Evolutionary conservation across 257 asterid species (phyloP).

Genomic region (Penstemon barbatus): DNA sequence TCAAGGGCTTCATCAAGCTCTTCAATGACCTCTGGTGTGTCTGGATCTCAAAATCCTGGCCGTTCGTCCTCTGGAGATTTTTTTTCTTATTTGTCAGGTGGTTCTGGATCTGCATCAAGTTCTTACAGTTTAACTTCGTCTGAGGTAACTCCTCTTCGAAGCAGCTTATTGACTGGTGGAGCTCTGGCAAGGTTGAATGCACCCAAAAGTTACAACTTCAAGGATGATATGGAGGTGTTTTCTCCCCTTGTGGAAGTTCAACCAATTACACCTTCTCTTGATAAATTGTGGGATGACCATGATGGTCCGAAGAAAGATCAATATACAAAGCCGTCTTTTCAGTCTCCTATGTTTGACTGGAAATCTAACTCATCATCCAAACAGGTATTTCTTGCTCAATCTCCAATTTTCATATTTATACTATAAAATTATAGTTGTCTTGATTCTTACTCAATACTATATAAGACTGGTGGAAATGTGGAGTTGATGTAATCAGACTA

Average conservation of each 20-base stretch:
- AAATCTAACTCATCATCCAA: slow-evolving; percentile 60
- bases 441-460: neutral
- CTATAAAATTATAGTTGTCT: neutral
- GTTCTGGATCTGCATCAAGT: slow-evolving; percentile 44
- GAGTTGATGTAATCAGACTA: slow-evolving; percentile 1
- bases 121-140: slow-evolving; percentile 44
- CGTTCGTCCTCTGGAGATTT: slow-evolving; percentile 57
- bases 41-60: slow-evolving; percentile 67
- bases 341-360: slow-evolving; percentile 66
- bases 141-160: slow-evolving; percentile 74
- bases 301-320: slow-evolving; percentile 62
- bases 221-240: slow-evolving; percentile 98
- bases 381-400: slow-evolving; percentile 51
- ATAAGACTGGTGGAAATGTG: slow-evolving; percentile 9
- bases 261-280: slow-evolving; percentile 86
- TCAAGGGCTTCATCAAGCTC: slow-evolving; percentile 65
- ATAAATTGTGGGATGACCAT: slow-evolving; percentile 69
- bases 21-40: slow-evolving; percentile 48
- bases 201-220: slow-evolving; percentile 71
- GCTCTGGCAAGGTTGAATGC: slow-evolving; percentile 72
- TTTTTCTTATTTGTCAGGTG: slow-evolving; percentile 55
- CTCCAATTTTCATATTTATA: slow-evolving; percentile 6
- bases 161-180: slow-evolving; percentile 66
- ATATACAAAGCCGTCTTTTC: slow-evolving; percentile 57
- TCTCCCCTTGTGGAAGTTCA: slow-evolving; percentile 97